Evolutionary conservation across 345 rosid species (phyloP).

Genomic region (Euphorbia peplus): DNA sequence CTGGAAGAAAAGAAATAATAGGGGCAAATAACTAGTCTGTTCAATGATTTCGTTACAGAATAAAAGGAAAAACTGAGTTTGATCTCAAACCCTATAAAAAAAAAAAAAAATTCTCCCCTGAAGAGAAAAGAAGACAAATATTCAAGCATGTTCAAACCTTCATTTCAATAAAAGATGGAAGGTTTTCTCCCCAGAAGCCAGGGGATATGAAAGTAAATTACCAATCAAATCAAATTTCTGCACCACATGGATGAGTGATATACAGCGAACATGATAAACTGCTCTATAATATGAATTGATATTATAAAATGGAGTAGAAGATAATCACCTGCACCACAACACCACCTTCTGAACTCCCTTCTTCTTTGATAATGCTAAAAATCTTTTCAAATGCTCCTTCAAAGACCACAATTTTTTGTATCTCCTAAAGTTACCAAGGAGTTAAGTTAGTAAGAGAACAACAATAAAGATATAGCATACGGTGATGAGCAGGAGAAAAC

Average conservation of each 20-base stretch:
- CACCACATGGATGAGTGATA: background rate
- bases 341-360: constrained; percentile 98
- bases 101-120: background rate
- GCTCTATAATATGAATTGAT: background rate
- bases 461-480: constrained; percentile 2
- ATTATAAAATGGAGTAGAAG: background rate
- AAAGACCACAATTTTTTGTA: constrained; percentile 96
- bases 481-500: constrained; percentile 4
- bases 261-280: constrained; percentile 2
- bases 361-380: constrained; percentile 89
- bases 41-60: constrained; percentile 12
- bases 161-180: background rate
- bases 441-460: constrained; percentile 19
- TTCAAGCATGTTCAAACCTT: background rate
- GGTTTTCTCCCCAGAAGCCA: background rate
- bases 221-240: background rate
- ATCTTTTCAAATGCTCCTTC: constrained; percentile 98
- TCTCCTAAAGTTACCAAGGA: constrained; percentile 54
- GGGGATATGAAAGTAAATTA: background rate
- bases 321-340: constrained; percentile 89
- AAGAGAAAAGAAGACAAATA: background rate
- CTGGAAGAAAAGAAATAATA: constrained; percentile 36
- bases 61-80: constrained; percentile 6
- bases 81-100: background rate
- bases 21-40: constrained; percentile 9